A percentile compares a stretch with the other conserved stretches of the same genome.
These are phyloP conservation scores for Nitzschia sp. DNA, from an alignment of 108 stramenopile species.

Conservation along the genomic window DNA sequence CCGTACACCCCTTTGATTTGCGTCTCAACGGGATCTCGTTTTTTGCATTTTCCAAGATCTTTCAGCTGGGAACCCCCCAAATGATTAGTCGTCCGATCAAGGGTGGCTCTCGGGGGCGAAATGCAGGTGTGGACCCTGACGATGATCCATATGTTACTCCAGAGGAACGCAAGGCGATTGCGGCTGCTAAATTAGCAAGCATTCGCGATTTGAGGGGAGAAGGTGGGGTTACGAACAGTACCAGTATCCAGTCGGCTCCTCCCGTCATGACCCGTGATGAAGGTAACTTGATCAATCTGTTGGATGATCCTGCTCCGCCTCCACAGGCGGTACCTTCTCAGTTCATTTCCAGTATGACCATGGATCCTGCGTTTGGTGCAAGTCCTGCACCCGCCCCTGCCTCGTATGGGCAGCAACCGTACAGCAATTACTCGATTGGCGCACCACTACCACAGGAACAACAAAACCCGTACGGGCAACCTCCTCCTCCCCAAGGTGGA, in stretches of 20 bases:
- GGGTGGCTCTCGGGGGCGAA: slow-evolving; percentile 3
- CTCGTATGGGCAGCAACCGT: slow-evolving; percentile 18
- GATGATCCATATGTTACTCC: slow-evolving; percentile 33
- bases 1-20: slow-evolving; percentile 54
- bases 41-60: slow-evolving; percentile 56
- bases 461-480: slow-evolving; percentile 21
- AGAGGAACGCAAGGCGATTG: slow-evolving; percentile 51
- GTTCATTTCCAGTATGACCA: slow-evolving; percentile 26
- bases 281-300: slow-evolving; percentile 32
- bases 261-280: slow-evolving; percentile 12
- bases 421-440: slow-evolving; percentile 36
- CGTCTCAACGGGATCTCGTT: slow-evolving; percentile 46
- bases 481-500: slow-evolving; percentile 13
- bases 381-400: slow-evolving; percentile 10
- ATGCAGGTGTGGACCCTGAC: slow-evolving; percentile 10
- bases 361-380: slow-evolving; percentile 17
- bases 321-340: neutral
- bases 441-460: slow-evolving; percentile 9
- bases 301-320: slow-evolving; percentile 36
- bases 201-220: slow-evolving; percentile 38
- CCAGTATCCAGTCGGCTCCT: neutral
- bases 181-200: slow-evolving; percentile 49
- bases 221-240: neutral
- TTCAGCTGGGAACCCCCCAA: slow-evolving; percentile 47
- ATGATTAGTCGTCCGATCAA: slow-evolving; percentile 37